A percentile compares a stretch with the other conserved stretches of the same genome.
phyloP scores from a whole-genome alignment of 2,329 filamentous ascomycete species.

The Clarireedia homoeocarpa region DNA sequence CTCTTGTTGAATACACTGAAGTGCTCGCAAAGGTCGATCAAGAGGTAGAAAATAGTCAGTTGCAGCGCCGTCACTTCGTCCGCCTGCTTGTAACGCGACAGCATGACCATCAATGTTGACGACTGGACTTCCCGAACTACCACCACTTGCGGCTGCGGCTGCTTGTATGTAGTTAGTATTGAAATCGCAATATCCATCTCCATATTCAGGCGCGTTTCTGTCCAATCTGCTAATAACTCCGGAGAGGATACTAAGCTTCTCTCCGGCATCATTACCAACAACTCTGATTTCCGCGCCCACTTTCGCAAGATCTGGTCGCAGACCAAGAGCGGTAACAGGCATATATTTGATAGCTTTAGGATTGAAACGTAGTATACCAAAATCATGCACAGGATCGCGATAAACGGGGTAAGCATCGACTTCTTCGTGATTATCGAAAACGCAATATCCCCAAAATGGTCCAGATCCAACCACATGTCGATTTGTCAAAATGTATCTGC shows the following conservation, averaged over 20 bases:
- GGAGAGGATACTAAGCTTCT: constrained; percentile 95
- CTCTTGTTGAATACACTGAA: constrained; percentile 74
- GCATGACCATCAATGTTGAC: constrained; percentile 92
- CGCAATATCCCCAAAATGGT: constrained; percentile 95
- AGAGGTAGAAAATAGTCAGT: constrained; percentile 97
- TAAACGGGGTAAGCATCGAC: constrained; percentile 96
- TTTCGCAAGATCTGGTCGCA: constrained; percentile 79
- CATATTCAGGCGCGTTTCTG: constrained; percentile 94
- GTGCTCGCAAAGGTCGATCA: constrained; percentile 78
- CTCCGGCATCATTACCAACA: constrained; percentile 95
- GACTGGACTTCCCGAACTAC: constrained; percentile 96
- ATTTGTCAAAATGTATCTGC: constrained; percentile 73
- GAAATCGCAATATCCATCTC: constrained; percentile 97
- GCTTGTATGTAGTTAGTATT: constrained; percentile 96
- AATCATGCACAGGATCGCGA: constrained; percentile 96
- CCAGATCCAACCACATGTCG: constrained; percentile 91
- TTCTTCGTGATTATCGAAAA: constrained; percentile 98
- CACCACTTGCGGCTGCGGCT: constrained; percentile 90
- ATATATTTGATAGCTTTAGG: constrained; percentile 97
- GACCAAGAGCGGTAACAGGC: constrained; percentile 69
- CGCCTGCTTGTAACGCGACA: constrained; percentile 88
- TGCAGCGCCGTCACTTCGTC: constrained; percentile 86
- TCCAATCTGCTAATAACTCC: constrained; percentile 95
- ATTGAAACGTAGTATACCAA: constrained; percentile 93
- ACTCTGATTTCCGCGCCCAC: constrained; percentile 94